Evolutionary conservation across 768 basidiomycete species (phyloP), one percentile per base, ranked within the genome.

Genomic region (Termitomyces sp.): DNA sequence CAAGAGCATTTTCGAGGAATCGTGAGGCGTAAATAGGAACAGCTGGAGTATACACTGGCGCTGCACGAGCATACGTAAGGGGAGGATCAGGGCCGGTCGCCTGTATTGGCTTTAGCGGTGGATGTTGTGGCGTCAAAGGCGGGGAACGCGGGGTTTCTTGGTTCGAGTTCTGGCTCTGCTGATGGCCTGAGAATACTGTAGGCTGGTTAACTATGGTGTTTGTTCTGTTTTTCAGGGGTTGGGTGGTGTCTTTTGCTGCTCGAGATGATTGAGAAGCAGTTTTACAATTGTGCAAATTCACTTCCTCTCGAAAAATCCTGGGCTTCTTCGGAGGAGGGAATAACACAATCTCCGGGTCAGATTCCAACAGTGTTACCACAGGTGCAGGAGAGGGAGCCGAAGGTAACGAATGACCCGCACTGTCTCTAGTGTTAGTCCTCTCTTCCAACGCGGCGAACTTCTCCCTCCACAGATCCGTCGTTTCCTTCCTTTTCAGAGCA

Each of bases 401-500:
- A 26, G 42, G 45, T 22, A 5, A 35, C 5, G 55, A 34, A 22
- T 3, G 56, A 41, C 45, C 55, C 49, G 44, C 14, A 35, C 40
- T 32, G 21, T 51, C 57, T 17, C 45, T 17, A 24, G 46, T 34
- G 54, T 47, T 7, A 26, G 55, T 22, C 58, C 57, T 38, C 37
- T 56, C 53, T 58, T 72, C 66, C 41, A 57, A 51, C 11, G 45
- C 50, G 12, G 63, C 70, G 48, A 80, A 65, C 58, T 70, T 76
- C 35, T 69, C 68, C 57, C 77, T 68, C 79, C 78, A 83, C 22
- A 66, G 58, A 15, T 73, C 71, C 28, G 67, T 65, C 46, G 68
- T 63, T 17, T 64, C 66, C 64, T 74, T 75, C 48, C 72, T 72
- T 64, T 79, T 79, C 34, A 61, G 32, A 2, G 68, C 58, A 35